Base-by-base conservation (phyloP, 345 rosid genomes). In the Gossypium mustelinum region DNA sequence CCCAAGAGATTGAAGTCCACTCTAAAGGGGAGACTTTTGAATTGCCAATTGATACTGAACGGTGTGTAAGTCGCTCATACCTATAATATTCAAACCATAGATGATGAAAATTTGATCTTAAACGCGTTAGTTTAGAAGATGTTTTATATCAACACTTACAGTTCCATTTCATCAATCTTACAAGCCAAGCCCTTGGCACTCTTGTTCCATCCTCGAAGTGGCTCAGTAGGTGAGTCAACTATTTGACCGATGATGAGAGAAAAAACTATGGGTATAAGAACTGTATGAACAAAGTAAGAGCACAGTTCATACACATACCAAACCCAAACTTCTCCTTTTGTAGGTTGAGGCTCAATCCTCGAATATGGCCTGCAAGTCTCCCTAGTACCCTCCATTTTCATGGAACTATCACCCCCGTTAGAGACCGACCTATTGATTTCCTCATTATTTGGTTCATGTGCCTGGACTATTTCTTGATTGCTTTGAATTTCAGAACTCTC, bases 1-100 rank as follows among this genome's bases (percentile, higher is more conserved):
- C 81, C 94, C 94, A 89, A 0, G 94, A 89, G 41, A 85, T 76
- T 55, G 91, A 81, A 11, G 85, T 83, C 89, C 91, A 89, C 59
- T 84, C 86, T 14, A 87, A 73, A 3, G 91, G 78, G 9, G 94
- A 87, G 72, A 87, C 77, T 25, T 56, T 84, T 3, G 80, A 18
- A 57, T 63, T 65, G 75, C 66, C 47, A 7, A 79, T 57, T 0
- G 63, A 10, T 48, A 87, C 80, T 7, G 69, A 61, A 54, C 27
- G 39, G 6, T 68, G 44, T 34, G 86, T 81, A 18, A 89, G 55
- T 16, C 62, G 51, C 47, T 20, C 76, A 50, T 89, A 89, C 85
- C 93, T 89, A 81, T 59, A 63, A 50, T 27, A 34, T 34, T 34
- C 7, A 4, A 34, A 34, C 41, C 41, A 34, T 5, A 5, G 41